Base-by-base conservation (phyloP, 306 rosid species). In the Trichosanthes truncata region DNA sequence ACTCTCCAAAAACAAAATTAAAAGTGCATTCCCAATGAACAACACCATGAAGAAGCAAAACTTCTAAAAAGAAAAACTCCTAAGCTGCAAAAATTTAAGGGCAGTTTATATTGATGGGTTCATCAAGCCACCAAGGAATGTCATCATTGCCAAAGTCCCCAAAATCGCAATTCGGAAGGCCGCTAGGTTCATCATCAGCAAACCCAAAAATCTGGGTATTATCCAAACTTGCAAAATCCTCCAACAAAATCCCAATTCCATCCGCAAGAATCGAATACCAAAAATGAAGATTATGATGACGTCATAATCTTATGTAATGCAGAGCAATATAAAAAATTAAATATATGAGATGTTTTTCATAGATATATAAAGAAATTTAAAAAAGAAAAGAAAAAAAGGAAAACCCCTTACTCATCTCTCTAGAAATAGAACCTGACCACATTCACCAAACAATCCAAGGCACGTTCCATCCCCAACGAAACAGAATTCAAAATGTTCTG, bases 81-180 rank as follows among this genome's bases (percentile, higher is more conserved):
- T 67, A 67, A 35, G 74, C 74, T 67, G 17, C 73, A 90, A 36
- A 3, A 90, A 84, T 77, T 92, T 80, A 91, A 62, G 76, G 78
- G 85, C 92, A 88, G 5, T 88, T 81, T 67, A 92, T 82, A 75
- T 91, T 85, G 82, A 87, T 85, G 78, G 95, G 83, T 20, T 88
- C 91, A 48, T 90, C 87, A 75, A 63, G 81, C 97, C 97, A 94
- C 61, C 87, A 86, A 52, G 90, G 82, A 74, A 92, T 80, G 77
- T 90, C 97, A 38, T 90, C 93, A 61, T 45, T 82, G 81, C 82
- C 80, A 76, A 89, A 74, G 80, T 90, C 93, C 5, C 23, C 92
- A 52, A 94, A 91, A 81, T 92, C 93, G 4, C 71, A 87, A 82
- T 89, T 89, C 3, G 95, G 97, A 79, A 92, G 97, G 29, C 80